A percentile compares a stretch with the other conserved stretches of the same genome.
Conservation (phyloP, 306 rosid genomes). For the Gillenia trifoliata region DNA sequence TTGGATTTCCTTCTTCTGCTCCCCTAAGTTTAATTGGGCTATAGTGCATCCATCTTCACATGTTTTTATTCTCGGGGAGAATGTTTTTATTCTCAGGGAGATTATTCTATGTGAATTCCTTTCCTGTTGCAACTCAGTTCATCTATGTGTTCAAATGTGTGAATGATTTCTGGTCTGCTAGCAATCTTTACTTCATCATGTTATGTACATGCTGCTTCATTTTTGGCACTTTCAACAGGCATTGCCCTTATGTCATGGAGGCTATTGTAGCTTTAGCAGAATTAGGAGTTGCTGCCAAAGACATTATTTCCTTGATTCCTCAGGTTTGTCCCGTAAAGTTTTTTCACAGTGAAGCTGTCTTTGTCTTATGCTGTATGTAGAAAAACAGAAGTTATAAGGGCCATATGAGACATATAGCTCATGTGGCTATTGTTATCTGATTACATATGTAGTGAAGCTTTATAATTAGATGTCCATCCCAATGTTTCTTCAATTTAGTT, state of each 20-base stretch:
- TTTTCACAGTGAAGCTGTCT: background rate
- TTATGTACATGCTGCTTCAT: slow-evolving; percentile 16
- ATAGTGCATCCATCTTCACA: background rate
- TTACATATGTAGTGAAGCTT: background rate
- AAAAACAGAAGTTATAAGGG: background rate
- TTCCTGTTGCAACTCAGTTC: background rate
- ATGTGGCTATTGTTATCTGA: background rate
- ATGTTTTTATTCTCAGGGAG: background rate
- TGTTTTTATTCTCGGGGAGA: background rate
- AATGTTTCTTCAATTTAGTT: slow-evolving; percentile 4
- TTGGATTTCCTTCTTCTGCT: background rate
- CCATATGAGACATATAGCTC: background rate
- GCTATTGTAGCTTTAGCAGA: slow-evolving; percentile 86
- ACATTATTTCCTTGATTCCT: slow-evolving; percentile 82
- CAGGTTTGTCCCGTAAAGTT: slow-evolving; percentile 47
- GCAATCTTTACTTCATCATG: slow-evolving; percentile 1
- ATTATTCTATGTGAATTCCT: background rate
- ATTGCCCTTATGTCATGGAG: slow-evolving; percentile 79
- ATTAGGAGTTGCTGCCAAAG: slow-evolving; percentile 71
- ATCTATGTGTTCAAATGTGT: background rate
- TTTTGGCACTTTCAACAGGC: slow-evolving; percentile 47
- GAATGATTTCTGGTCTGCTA: background rate
- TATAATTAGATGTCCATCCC: background rate
- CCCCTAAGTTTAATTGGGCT: background rate
- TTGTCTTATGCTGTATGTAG: background rate